Conservation (phyloP, 371 early-diverging fungal species). For the Zopfochytrium polystomum region DNA sequence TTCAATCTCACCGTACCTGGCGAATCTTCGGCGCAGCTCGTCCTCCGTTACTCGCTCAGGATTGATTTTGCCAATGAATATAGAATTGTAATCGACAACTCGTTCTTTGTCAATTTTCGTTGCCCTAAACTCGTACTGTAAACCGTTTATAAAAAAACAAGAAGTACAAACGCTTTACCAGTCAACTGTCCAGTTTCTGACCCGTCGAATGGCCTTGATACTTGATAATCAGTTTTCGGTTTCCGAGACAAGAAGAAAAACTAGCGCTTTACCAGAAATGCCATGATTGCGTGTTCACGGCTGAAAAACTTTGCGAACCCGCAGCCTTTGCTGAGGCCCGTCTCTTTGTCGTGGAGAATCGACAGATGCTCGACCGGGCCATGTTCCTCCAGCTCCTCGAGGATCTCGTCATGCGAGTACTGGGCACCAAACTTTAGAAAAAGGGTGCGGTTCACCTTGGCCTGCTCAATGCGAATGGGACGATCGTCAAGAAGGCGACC, state of each 20-base stretch:
- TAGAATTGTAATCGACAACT: slow-evolving; percentile 52
- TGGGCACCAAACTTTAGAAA: slow-evolving; percentile 60
- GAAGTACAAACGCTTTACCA: slow-evolving; percentile 58
- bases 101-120: slow-evolving; percentile 44
- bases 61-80: slow-evolving; percentile 72
- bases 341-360: slow-evolving; percentile 49
- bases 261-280: slow-evolving; percentile 54
- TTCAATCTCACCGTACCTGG: slow-evolving; percentile 59
- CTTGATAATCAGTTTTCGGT: too few species aligned
- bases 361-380: slow-evolving; percentile 76
- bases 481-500: slow-evolving; percentile 67
- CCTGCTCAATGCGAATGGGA: slow-evolving; percentile 78
- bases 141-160: too few species aligned
- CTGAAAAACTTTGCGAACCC: slow-evolving; percentile 72
- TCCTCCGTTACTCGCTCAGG: slow-evolving; percentile 42
- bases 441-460: slow-evolving; percentile 78
- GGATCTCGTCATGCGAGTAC: too few species aligned
- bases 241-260: neutral
- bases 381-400: slow-evolving; percentile 41
- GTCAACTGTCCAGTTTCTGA: slow-evolving; percentile 59
- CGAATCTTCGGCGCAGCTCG: slow-evolving; percentile 52
- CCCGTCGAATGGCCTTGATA: slow-evolving; percentile 32
- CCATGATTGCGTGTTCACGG: slow-evolving; percentile 77
- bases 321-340: slow-evolving; percentile 47
- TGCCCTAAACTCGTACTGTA: slow-evolving; percentile 32